Base-by-base conservation (phyloP, 2,329 filamentous ascomycete genomes). In the Neofusicoccum ribis region DNA sequence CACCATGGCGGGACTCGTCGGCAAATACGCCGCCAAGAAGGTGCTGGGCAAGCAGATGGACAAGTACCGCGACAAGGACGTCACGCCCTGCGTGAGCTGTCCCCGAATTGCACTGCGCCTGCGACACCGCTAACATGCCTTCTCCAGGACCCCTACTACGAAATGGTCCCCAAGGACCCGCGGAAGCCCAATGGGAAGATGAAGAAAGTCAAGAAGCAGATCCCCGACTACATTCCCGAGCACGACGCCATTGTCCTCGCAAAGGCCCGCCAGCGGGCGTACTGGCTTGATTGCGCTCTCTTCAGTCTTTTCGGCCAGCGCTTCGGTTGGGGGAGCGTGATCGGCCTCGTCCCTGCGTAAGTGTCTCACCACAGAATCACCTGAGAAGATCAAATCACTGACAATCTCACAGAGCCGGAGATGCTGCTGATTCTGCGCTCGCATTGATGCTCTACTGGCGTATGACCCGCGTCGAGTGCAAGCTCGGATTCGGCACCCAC, bases 281-380 rank as follows among this genome's bases (percentile, higher is more conserved):
- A 97, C 79, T 85, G 88, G 43, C 86, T 97, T 31, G 95, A 98
- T 77, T 90, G 92, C 82, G 87, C 86, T 64, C 85, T 97, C 5
- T 96, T 94, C 81, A 93, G 86, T 73, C 86, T 92, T 73, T 86
- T 90, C 69, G 92, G 93, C 49, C 85, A 96, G 66, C 87, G 89
- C 65, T 93, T 98, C 74, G 95, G 95, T 63, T 97, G 93, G 92
- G 88, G 91, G 60, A 91, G 89, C 71, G 86, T 97, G 65, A 91
- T 98, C 71, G 95, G 89, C 14, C 75, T 98, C 7, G 78, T 98
- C 63, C 95, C 95, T 70, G 86, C 86, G 86, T 92, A 84, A 84
- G 91, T 43, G 17, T 46, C 9, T 39, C 49, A 20, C 39, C 44
- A 23, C 15, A 15, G 3, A 14, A 11, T 8, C 58, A 37, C 2